Evolutionary conservation across 768 basidiomycete genomes (phyloP).

Genomic region (Sarcomyxa edulis): DNA sequence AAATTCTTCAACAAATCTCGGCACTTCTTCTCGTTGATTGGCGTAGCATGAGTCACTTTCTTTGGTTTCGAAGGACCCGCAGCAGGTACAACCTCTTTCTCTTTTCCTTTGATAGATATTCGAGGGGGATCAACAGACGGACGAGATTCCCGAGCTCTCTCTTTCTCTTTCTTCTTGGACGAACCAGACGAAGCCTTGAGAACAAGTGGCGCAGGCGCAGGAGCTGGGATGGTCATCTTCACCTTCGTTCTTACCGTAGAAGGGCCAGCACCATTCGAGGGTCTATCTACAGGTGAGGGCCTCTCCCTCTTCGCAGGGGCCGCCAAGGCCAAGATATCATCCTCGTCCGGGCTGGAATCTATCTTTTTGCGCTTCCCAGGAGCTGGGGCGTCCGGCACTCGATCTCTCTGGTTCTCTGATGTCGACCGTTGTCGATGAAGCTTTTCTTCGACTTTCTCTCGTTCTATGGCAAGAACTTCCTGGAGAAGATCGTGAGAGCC

Average conservation of each 20-base stretch:
- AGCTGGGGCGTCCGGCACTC: constrained; percentile 30
- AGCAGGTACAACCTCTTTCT: constrained; percentile 46
- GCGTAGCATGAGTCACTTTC: constrained; percentile 31
- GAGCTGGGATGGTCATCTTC: constrained; percentile 19
- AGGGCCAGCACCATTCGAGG: too few relatives aligned
- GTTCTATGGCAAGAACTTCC: constrained; percentile 78
- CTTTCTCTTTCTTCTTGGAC: constrained; percentile 44
- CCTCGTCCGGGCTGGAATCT: constrained; percentile 26
- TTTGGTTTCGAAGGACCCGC: constrained; percentile 31
- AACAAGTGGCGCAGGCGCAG: constrained; percentile 18
- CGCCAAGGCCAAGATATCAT: constrained; percentile 59
- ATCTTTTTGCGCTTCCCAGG: constrained; percentile 57
- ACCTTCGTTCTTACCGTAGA: constrained; percentile 18
- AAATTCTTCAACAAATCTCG: constrained; percentile 62
- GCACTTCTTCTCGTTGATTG: constrained; percentile 82
- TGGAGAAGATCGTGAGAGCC: constrained; percentile 79
- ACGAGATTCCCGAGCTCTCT: constrained; percentile 13
- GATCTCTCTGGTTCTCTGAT: constrained; percentile 33
- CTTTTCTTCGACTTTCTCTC: constrained; percentile 46
- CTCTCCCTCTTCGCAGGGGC: constrained; percentile 57
- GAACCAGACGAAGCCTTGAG: constrained; percentile 15
- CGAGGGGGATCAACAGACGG: constrained; percentile 27
- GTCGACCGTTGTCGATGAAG: constrained; percentile 38
- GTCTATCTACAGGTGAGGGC: constrained; percentile 36
- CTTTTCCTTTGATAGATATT: constrained; percentile 66